Evolutionary conservation across 2,329 filamentous ascomycete genomes (phyloP), one percentile per base, ranked within the genome.

Genomic region (Aspergillus pseudoterreus): DNA sequence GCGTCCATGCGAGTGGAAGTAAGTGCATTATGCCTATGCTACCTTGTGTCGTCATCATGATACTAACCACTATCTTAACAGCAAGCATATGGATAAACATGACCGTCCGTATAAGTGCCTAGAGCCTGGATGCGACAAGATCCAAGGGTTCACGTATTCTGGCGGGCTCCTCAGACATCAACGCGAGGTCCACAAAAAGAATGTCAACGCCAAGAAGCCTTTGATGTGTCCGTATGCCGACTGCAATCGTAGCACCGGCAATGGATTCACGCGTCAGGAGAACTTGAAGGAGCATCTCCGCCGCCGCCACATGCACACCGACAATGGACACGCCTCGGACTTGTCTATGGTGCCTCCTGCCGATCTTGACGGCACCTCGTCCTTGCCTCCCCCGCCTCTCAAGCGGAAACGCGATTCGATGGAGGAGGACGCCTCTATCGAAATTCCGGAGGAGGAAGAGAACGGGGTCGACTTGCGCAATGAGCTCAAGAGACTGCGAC

Each of bases 51-150:
- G 11, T 50, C 36, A 51, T 41, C 30, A 48, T 17, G 45, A 53
- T 33, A 51, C 59, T 64, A 63, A 70, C 21, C 4, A 55, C 38
- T 43, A 27, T 55, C 43, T 50, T 53, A 47, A 54, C 58, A 95
- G 90, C 68, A 96, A 97, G 75, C 92, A 97, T 69, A 96, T 96
- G 92, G 92, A 97, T 74, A 96, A 96, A 70, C 92, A 97, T 69
- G 91, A 96, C 61, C 82, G 92, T 11, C 92, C 92, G 1, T 97
- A 96, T 68, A 88, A 91, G 63, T 97, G 92, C 71, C 79, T 77
- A 19, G 85, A 87, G 41, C 80, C 83, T n/a, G 88, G 87, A 35
- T 96, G 92, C 71, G 90, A 92, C 64, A 96, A 96, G 64, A 81
- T 96, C 0, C 88, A 89, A 47, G 92, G 92, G 1, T 97, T 97